Conservation (phyloP, 345 rosid species). For the Acer negundo region DNA sequence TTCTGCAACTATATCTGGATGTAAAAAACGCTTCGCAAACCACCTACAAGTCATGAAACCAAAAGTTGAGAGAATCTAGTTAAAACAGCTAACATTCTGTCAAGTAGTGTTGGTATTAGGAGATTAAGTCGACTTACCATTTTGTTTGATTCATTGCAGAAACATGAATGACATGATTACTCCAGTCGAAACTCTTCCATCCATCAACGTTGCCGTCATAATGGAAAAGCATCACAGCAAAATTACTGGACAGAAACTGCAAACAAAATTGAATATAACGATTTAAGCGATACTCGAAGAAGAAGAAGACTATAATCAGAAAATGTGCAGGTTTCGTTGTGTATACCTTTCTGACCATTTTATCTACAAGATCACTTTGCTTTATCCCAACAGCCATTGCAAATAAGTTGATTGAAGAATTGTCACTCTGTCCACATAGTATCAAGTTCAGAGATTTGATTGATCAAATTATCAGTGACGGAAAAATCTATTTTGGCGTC, state of each 20-base stretch:
- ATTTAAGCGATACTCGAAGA: neutral
- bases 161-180: slow-evolving; percentile 60
- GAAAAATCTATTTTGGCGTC: slow-evolving; percentile 1
- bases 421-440: slow-evolving; percentile 31
- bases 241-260: slow-evolving; percentile 70
- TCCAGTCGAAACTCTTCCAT: slow-evolving; percentile 76
- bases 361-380: slow-evolving; percentile 53
- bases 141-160: slow-evolving; percentile 84
- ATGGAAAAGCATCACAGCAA: slow-evolving; percentile 84
- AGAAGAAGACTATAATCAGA: neutral
- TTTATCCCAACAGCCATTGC: slow-evolving; percentile 62
- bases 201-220: slow-evolving; percentile 82
- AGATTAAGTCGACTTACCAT: slow-evolving; percentile 47
- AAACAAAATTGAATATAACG: slow-evolving; percentile 13
- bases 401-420: slow-evolving; percentile 40
- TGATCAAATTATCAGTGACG: neutral
- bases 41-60: slow-evolving; percentile 46
- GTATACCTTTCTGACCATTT: slow-evolving; percentile 56
- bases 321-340: neutral
- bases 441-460: neutral
- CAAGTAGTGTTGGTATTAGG: neutral
- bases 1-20: slow-evolving; percentile 65
- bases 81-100: neutral
- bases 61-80: slow-evolving; percentile 1
- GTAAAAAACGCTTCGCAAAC: slow-evolving; percentile 85